Base-by-base conservation (phyloP, 2,329 filamentous ascomycete genomes). In the Dothistroma pini region DNA sequence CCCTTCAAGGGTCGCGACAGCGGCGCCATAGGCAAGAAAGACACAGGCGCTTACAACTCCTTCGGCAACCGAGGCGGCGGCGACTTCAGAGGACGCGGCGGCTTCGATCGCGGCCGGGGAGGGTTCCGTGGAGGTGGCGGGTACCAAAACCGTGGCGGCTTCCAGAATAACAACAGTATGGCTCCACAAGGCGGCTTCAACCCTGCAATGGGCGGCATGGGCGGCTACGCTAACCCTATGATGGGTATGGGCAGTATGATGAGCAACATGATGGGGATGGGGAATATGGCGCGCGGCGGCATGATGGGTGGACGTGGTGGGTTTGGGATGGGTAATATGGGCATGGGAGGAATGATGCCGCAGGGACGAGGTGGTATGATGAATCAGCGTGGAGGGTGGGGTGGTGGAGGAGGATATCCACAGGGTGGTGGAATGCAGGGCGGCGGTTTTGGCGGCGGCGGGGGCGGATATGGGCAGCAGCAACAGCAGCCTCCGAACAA, bases 361-460 rank as follows among this genome's bases (percentile, higher is more conserved):
- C 77, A 44, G 19, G 38, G 34, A 32, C 52, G 58, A 16, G 55
- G 57, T 5, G 73, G 21, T 80, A 84, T 81, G 77, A 77, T 58
- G 34, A 60, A 77, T 76, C 56, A 81, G 81, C 80, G 79, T 76
- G 44, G 76, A 54, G 81, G 81, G 77, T 79, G 78, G 48, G 84
- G 85, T 78, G 81, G 79, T 29, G 75, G 75, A 69, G 74, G 74
- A 44, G 63, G 64, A 58, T 38, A 12, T 9, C 35, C 52, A 19
- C 60, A 62, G 38, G 35, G 87, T 86, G 84, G 83, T 81, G 67
- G 83, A 80, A 58, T 58, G 51, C 52, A 56, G 53, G 61, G 58
- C 19, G 61, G 58, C n/a, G 48, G 54, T 19, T 56, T 55, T 48
- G 60, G 56, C 16, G 48, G 34, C 14, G 56, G 56, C 12, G 48